Percentiles rank a stretch among this genome's conserved stretches.
These are phyloP conservation scores for Geranomyces michiganensis DNA, from an alignment of 192 early-diverging fungal species.

Conservation along the genomic window DNA sequence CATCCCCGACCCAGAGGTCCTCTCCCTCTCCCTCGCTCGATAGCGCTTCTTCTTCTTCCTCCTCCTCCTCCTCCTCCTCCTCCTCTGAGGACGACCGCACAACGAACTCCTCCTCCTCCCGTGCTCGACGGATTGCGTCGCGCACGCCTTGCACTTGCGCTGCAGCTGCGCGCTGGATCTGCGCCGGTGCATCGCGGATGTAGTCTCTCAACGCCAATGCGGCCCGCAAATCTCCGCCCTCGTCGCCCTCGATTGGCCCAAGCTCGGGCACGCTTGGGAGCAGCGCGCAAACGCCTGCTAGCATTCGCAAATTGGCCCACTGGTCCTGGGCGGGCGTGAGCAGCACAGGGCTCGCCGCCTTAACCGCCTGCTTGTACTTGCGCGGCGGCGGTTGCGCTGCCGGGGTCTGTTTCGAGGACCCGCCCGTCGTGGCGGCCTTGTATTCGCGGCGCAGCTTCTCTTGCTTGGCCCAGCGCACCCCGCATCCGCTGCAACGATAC, in stretches of 20 bases:
- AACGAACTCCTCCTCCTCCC: background rate
- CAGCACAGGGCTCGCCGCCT: background rate
- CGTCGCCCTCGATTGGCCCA: background rate
- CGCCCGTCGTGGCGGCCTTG: background rate
- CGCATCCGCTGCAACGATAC: background rate
- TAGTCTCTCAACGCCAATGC: background rate
- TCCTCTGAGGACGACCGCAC: background rate
- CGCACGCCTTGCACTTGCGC: background rate
- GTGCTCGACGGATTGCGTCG: background rate
- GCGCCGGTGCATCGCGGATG: background rate
- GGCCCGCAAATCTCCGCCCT: background rate
- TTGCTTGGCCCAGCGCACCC: background rate
- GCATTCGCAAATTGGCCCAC: background rate
- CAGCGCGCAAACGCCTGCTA: background rate
- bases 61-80: constrained; percentile 3
- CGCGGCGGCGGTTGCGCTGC: too few relatives aligned
- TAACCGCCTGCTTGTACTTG: background rate
- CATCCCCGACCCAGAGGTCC: background rate
- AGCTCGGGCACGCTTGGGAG: too few relatives aligned
- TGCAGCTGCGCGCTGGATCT: background rate
- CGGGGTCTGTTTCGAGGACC: too few relatives aligned
- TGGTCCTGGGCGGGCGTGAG: background rate
- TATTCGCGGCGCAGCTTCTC: background rate
- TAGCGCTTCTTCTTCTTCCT: too few relatives aligned
- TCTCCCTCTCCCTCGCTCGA: background rate